Evolutionary conservation across 768 basidiomycete species (phyloP).

Genomic region (Hericium rajendrae): DNA sequence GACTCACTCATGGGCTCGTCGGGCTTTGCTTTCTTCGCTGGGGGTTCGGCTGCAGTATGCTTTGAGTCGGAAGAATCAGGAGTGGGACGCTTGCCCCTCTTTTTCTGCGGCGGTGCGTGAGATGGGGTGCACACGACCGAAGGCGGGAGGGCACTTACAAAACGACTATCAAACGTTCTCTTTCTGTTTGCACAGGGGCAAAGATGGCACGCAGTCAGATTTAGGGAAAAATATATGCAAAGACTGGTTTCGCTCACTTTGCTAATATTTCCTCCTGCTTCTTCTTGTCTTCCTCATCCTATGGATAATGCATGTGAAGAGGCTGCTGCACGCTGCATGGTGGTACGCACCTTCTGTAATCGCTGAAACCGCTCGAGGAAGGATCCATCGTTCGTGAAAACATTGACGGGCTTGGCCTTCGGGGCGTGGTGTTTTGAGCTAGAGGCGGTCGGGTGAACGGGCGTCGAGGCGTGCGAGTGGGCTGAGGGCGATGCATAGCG

Average conservation of each 20-base stretch:
- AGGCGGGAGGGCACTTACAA: slow-evolving; percentile 32
- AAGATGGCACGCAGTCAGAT: not conserved
- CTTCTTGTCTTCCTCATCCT: slow-evolving; percentile 53
- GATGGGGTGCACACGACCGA: not conserved
- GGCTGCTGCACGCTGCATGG: too few species aligned
- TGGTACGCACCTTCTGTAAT: slow-evolving; percentile 36
- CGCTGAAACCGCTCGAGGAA: slow-evolving; percentile 58
- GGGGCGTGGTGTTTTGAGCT: slow-evolving; percentile 16
- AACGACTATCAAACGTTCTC: slow-evolving; percentile 48
- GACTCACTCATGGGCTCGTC: slow-evolving; percentile 26
- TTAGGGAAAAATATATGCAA: not conserved
- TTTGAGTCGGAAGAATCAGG: slow-evolving; percentile 29
- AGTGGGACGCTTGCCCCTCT: slow-evolving; percentile 45
- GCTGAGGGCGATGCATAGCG: slow-evolving; percentile 21
- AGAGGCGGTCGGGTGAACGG: slow-evolving; percentile 13
- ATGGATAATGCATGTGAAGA: not conserved
- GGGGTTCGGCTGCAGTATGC: slow-evolving; percentile 25
- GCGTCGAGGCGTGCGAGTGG: slow-evolving; percentile 15
- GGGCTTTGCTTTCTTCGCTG: slow-evolving; percentile 31
- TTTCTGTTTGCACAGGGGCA: slow-evolving; percentile 32
- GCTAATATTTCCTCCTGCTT: slow-evolving; percentile 41
- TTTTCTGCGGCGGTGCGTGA: slow-evolving; percentile 31
- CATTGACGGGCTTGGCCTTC: slow-evolving; percentile 41
- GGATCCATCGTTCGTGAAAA: slow-evolving; percentile 63
- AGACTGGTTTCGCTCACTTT: slow-evolving; percentile 29